Base-by-base conservation (phyloP, 371 early-diverging fungal species). In the Amoeboradix gromovi region DNA sequence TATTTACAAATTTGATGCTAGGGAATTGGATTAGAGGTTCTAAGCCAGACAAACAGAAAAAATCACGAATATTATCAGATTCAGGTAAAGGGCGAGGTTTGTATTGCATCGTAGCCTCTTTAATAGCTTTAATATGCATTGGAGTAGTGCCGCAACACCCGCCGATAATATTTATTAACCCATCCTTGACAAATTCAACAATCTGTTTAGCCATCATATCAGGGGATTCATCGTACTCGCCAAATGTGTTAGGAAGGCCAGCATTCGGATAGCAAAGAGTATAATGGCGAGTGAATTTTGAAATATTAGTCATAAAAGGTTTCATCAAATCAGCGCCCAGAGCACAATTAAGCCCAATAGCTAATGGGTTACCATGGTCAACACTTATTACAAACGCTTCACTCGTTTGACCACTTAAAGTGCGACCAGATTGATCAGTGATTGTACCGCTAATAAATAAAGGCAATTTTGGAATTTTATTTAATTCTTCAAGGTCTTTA, bases 101-200 rank as follows among this genome's bases (percentile, higher is more conserved):
- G 71, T 82, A 84, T 67, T 82, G 74, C 70, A 80, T 80, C 77
- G 85, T 84, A 12, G 80, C 84, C 29, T 93, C 86, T 70, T 81
- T 83, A 32, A 93, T 83, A 30, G 92, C 93, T 75, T 86, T 84
- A 73, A 92, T 92, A 74, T 92, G 93, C 29, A 78, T 87, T 0
- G 93, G 93, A 1, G 92, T 91, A 28, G 92, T 90, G 75, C 93
- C 93, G 76, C 93, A 93, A 81, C 93, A 93, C 31, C 93, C 93
- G 70, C 93, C 93, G 28, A 93, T 80, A 77, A 93, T 90, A 71
- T 91, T 92, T 29, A 93, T 80, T 27, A 93, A 79, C 22, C 92
- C 92, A 66, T 88, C 87, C 70, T 84, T 79, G 28, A 92, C 92
- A 79, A 92, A 93, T 17, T 82, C 84, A 30, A 80, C 81, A 29